phyloP scores from a whole-genome alignment of 441 rosid genomes.

The Gossypium lobatum region DNA sequence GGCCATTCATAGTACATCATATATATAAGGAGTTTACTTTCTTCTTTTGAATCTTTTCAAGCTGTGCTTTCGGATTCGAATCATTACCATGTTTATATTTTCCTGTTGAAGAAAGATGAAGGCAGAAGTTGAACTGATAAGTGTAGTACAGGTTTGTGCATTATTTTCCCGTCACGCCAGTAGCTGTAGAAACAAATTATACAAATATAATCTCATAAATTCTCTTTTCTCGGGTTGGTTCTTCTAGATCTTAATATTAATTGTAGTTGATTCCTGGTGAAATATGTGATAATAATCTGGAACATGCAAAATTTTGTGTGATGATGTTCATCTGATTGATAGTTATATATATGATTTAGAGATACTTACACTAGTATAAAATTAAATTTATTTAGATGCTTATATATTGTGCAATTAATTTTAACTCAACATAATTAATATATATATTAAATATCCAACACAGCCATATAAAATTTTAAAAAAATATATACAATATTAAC shows the following conservation, averaged over 20 bases:
- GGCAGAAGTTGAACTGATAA: not conserved
- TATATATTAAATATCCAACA: too few species aligned
- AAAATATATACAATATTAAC: too few species aligned
- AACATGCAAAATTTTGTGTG: not conserved
- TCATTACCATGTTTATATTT: not conserved
- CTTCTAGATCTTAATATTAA: not conserved
- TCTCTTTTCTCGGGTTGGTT: not conserved
- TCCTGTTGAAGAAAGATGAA: not conserved
- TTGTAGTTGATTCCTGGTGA: not conserved
- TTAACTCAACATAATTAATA: too few species aligned
- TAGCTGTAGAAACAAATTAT: not conserved
- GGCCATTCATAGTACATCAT: not conserved
- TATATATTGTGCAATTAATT: too few species aligned
- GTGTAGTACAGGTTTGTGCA: not conserved
- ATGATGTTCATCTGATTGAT: too few species aligned
- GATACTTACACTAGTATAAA: too few species aligned
- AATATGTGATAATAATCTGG: not conserved
- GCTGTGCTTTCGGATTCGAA: not conserved
- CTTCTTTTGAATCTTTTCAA: not conserved
- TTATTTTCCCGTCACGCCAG: not conserved
- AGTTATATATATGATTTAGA: too few species aligned
- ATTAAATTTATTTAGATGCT: too few species aligned
- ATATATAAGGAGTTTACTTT: not conserved
- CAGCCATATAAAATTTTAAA: too few species aligned
- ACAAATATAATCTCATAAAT: not conserved